A percentile compares a stretch with the other conserved stretches of the same genome.
Conservation (phyloP, 2,329 filamentous ascomycete species). For the Claviceps humidiphila region DNA sequence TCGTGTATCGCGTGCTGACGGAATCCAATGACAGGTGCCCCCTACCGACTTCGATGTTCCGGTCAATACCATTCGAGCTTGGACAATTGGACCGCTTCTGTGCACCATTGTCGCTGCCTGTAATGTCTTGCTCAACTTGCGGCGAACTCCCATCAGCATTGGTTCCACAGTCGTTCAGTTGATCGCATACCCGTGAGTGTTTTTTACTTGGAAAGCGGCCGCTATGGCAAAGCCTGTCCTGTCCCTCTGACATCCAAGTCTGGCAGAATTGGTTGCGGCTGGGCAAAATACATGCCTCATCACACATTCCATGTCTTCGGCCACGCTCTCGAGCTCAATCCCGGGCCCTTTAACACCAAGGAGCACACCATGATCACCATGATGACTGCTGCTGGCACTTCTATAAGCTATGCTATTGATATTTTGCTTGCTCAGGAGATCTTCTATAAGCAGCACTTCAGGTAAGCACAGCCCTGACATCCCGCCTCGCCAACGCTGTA, state of each 20-base stretch:
- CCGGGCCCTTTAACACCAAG: constrained; percentile 32
- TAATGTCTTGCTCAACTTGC: constrained; percentile 39
- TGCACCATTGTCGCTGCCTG: constrained; percentile 43
- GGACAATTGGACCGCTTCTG: constrained; percentile 42
- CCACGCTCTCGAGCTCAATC: constrained; percentile 21
- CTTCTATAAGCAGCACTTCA: constrained; percentile 38
- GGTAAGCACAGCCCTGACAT: constrained; percentile 9
- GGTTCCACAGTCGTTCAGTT: constrained; percentile 42
- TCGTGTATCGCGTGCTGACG: too few species aligned
- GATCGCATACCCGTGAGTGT: constrained; percentile 32
- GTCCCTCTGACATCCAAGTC: not conserved
- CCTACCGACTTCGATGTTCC: constrained; percentile 34
- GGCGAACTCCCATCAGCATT: constrained; percentile 36
- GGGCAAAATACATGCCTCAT: constrained; percentile 20
- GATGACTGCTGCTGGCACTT: constrained; percentile 25
- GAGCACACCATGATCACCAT: constrained; percentile 36
- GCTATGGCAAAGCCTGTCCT: too few species aligned
- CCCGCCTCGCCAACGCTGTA: too few species aligned
- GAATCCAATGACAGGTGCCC: constrained; percentile 7
- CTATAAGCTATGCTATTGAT: constrained; percentile 25
- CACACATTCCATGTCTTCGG: constrained; percentile 19
- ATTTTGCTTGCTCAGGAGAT: constrained; percentile 28
- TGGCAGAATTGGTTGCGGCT: constrained; percentile 16
- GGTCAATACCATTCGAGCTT: constrained; percentile 45
- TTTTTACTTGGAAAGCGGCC: too few species aligned